Evolutionary conservation across 1,284 basidiomycete species (phyloP), one percentile per base, ranked within the genome.

Genomic region (Stygiomarasmius scandens): DNA sequence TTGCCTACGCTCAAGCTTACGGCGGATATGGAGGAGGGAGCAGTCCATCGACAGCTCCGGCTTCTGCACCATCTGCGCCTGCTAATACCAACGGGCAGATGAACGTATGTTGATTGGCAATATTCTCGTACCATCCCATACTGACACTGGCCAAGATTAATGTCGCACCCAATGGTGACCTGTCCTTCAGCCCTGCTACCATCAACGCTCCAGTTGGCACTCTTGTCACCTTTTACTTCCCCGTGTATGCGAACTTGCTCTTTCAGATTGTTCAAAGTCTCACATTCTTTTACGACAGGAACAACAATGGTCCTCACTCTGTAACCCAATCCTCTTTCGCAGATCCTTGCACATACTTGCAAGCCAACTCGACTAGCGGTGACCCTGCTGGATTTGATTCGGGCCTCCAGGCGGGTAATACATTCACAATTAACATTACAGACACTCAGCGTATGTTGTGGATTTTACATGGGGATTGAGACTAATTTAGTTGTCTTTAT

Each of bases 261-360:
- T n/a, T n/a, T n/a, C n/a, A n/a, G n/a, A n/a, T n/a, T n/a, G n/a
- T n/a, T n/a, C n/a, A n/a, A n/a, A n/a, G n/a, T 27, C 38, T 55
- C 19, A 54, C 23, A 44, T 55, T 51, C 55, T 23, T 29, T 25
- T 50, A 41, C n/a, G 14, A 4, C 16, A 41, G 38, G 46, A 48
- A 45, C 36, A 44, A 46, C 54, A 32, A 53, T 71, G 72, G 57
- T 55, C 56, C 69, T 3, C 82, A 85, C 66, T 84, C 82, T 3
- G 82, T 85, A 6, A 83, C 83, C 1, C 82, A 85, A 64, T 80
- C 78, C 16, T 72, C 77, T 11, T 83, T 84, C 61, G 70, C 50
- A 14, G 64, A 66, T 20, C 83, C 83, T 16, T 85, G 83, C 68
- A 77, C 75, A 6, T 74, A 75, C 56, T 72, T 84, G 47, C 68